Conservation (phyloP, 2,329 filamentous ascomycete genomes). For the Stemphylium vesicarium region DNA sequence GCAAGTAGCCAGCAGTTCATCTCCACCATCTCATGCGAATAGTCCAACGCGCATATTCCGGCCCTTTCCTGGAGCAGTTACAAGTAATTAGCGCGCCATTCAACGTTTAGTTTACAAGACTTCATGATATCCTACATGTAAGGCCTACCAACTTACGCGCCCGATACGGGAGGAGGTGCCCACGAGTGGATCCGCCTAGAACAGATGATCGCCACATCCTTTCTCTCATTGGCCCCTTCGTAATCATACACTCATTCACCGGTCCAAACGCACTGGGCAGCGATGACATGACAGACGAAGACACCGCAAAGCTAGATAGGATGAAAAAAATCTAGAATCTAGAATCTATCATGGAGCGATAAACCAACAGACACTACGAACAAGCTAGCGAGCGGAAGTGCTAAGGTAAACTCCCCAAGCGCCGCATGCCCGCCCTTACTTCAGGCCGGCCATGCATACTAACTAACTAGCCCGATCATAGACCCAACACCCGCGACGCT, state of each 20-base stretch:
- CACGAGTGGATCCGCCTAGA: neutral
- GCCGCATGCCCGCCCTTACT: too few relatives aligned
- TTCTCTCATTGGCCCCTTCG: neutral
- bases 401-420: too few relatives aligned
- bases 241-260: neutral
- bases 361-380: too few relatives aligned
- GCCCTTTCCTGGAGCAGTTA: too few relatives aligned
- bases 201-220: neutral
- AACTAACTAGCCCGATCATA: too few relatives aligned
- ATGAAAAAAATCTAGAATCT: neutral
- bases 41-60: too few relatives aligned
- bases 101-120: neutral
- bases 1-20: too few relatives aligned
- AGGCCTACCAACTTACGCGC: slow-evolving; percentile 2
- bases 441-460: too few relatives aligned
- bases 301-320: neutral
- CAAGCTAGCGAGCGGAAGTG: too few relatives aligned
- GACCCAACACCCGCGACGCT: neutral
- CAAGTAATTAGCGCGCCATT: neutral
- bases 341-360: too few relatives aligned
- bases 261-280: neutral
- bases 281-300: neutral
- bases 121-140: neutral
- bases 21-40: too few relatives aligned
- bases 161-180: neutral